Evolutionary conservation across 1,139 yeast genomes (phyloP), one percentile per base, ranked within the genome.

Genomic region (Debaryomycetaceae sp.): DNA sequence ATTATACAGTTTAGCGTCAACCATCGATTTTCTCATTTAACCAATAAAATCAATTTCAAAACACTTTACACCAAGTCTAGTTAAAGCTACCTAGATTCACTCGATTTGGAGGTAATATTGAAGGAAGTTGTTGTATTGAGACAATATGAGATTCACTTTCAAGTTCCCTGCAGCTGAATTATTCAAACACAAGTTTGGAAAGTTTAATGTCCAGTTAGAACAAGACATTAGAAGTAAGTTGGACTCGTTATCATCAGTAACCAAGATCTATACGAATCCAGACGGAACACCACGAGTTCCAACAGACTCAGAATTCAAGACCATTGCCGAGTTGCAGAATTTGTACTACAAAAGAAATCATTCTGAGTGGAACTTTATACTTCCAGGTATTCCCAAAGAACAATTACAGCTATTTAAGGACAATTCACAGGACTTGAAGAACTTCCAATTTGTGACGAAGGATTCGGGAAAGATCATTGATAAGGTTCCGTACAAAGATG

Each of bases 401-500:
- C 82, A 84, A 58, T 72, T 78, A 53, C 73, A 72, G 45, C 68
- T 83, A 52, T 82, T 72, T 58, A 63, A 73, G 49, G 83, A 78
- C 57, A 86, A 86, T 67, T 73, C 83, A 34, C 75, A 72, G 46
- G 86, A 81, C 59, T 75, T 87, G 55, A 65, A 68, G 46, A 75
- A 76, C 56, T 78, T 81, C 51, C 79, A 73, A 59, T 81, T 75
- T 59, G 81, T 68, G 58, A 78, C 66, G 53, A 82, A 76, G 63
- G 87, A 81, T 37, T 73, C 83, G 1, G 78, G 83, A 35, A 73
- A 78, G 53, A 83, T 87, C 53, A 76, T 87, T 49, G 96, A 87
- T 62, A 87, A 87, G 66, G 79, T 87, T 46, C 95, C 96, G 39
- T 86, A 80, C 58, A 86, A 83, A 63, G 94, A 85, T 61, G 81